phyloP scores from a whole-genome alignment of 371 early-diverging fungal genomes.

The Rhizomucor miehei region DNA sequence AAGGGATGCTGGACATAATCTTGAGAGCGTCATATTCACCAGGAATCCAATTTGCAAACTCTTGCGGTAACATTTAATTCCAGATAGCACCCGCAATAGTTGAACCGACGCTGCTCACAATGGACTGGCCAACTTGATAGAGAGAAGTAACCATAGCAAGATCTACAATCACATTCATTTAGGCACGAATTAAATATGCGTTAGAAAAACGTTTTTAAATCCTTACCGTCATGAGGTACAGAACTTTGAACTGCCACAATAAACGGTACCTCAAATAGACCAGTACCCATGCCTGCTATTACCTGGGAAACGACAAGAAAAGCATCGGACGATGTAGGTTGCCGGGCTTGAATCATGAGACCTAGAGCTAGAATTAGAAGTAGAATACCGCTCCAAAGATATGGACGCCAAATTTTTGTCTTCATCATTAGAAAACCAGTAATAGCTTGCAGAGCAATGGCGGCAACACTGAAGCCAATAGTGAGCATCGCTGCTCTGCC shows the following conservation, averaged over 20 bases:
- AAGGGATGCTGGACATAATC: constrained; percentile 26
- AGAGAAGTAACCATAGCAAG: constrained; percentile 38
- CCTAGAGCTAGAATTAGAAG: constrained; percentile 46
- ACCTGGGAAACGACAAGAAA: constrained; percentile 38
- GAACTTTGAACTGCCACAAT: constrained; percentile 39
- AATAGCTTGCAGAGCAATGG: constrained; percentile 22
- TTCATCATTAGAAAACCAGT: constrained; percentile 36
- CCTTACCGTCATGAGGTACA: constrained; percentile 34
- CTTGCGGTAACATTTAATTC: constrained; percentile 32
- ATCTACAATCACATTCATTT: constrained; percentile 16
- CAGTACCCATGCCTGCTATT: constrained; percentile 40
- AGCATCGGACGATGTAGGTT: constrained; percentile 27
- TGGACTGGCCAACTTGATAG: constrained; percentile 31
- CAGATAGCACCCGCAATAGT: constrained; percentile 39
- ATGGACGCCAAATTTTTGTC: constrained; percentile 41
- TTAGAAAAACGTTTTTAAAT: not conserved
- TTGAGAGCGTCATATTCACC: constrained; percentile 25
- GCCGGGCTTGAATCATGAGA: constrained; percentile 46
- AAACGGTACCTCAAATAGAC: constrained; percentile 32
- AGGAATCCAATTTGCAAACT: constrained; percentile 30
- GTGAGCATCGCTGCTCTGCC: constrained; percentile 23
- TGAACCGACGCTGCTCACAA: constrained; percentile 19
- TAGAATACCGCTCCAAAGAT: constrained; percentile 63
- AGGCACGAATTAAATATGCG: not conserved
- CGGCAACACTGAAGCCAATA: constrained; percentile 37